Percentiles rank a stretch among this genome's conserved stretches.
Evolutionary conservation across 2,329 filamentous ascomycete genomes (phyloP).

Genomic region (Sordariomycetes sp.): DNA sequence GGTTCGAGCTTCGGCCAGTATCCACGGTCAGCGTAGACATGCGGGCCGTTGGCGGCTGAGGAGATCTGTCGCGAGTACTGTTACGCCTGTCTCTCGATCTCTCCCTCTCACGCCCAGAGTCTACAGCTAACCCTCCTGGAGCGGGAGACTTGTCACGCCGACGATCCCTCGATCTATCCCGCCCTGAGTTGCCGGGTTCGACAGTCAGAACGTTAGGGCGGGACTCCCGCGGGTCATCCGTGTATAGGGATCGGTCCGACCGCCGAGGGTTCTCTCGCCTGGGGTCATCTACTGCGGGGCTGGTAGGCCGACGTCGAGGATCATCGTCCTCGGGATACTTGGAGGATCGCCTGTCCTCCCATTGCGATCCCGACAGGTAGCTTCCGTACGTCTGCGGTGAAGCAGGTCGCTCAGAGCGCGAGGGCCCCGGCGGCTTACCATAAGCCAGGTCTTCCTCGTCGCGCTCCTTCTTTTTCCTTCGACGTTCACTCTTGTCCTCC

Average conservation of each 20-base stretch:
- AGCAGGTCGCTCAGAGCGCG: constrained; percentile 11
- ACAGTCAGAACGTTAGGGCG: constrained; percentile 30
- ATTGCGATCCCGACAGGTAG: constrained; percentile 12
- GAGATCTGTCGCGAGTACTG: constrained; percentile 31
- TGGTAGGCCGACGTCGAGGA: constrained; percentile 5
- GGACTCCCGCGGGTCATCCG: constrained; percentile 26
- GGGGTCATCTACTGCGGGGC: constrained; percentile 11
- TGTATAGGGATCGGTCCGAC: constrained; percentile 12
- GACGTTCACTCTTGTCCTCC: constrained; percentile 14
- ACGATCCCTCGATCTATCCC: constrained; percentile 22
- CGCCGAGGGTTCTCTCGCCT: constrained; percentile 6
- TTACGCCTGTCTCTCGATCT: constrained; percentile 21
- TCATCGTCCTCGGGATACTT: constrained; percentile 11
- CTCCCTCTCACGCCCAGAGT: constrained; percentile 8
- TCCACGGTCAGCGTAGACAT: constrained; percentile 45
- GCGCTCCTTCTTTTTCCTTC: constrained; percentile 10
- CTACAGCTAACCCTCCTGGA: constrained; percentile 11
- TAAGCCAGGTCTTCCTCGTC: constrained; percentile 42
- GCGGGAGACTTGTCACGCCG: constrained; percentile 18
- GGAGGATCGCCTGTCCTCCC: constrained; percentile 12
- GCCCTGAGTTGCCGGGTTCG: constrained; percentile 20
- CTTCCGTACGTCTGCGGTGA: constrained; percentile 16
- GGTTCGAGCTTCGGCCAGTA: constrained; percentile 27
- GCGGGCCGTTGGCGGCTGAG: constrained; percentile 35
- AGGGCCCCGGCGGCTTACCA: constrained; percentile 22